Evolutionary conservation across 2,329 filamentous ascomycete species (phyloP), one percentile per base, ranked within the genome.

Genomic region (Beauveria brongniartii): DNA sequence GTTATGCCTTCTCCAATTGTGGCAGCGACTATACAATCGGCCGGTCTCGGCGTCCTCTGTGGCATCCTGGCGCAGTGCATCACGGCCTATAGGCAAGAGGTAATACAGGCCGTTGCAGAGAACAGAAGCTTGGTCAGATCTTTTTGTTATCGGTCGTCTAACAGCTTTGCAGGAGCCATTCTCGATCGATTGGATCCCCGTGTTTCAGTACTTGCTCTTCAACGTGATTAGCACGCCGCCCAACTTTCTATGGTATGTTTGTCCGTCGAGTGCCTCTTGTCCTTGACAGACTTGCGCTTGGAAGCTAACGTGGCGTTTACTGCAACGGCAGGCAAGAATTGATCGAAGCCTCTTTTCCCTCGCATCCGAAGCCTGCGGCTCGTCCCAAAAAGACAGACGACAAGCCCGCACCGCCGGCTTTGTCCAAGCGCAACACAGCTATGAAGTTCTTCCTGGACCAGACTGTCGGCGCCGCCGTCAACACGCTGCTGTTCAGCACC

Each of bases 191-290:
- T 80, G 81, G 74, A 74, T 82, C 5, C 84, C 88, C 4, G 79
- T 96, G 48, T 75, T 92, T 66, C 89, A 92, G 70, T 96, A 95
- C 73, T 75, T 90, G 56, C 69, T 91, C 58, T 96, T 88, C 77
- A 83, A 87, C 65, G 70, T 90, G 40, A 70, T 96, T 62, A 87
- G 82, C 72, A 88, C 87, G 46, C 91, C 92, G 3, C 89, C 89
- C 50, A 97, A 97, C 74, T 90, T 91, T 70, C 71, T 90, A 67
- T 96, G 91, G 92, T 85, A 72, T 67, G 75, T 72, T n/a, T 40
- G 41, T 30, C 34, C 8, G 47, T 12, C 24, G 4, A 50, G 24
- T 34, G 14, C 40, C 40, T 51, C n/a, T 47, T 53, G 34, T 54
- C 20, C 43, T n/a, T 12, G 22, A n/a, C 48, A 37, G 48, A n/a